phyloP scores from a whole-genome alignment of 2,329 filamentous ascomycete genomes.

The Zasmidium cellare region DNA sequence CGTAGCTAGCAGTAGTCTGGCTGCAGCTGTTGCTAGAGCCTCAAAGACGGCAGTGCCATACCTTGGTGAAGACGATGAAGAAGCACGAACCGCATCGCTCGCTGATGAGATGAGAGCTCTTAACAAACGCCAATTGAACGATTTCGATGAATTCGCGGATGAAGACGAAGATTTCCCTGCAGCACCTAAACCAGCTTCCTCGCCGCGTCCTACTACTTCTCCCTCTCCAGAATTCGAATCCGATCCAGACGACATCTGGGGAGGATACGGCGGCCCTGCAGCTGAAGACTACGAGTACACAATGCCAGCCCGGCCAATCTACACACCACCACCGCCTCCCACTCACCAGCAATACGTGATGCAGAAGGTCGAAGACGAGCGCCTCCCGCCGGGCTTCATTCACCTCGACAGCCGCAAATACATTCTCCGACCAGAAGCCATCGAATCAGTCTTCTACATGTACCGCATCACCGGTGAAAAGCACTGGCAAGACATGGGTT shows the following conservation, averaged over 20 bases:
- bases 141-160: background rate
- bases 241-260: background rate
- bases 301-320: conserved; percentile 14
- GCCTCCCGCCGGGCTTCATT: conserved; percentile 43
- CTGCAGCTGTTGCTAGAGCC: conserved; percentile 2
- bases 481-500: conserved; percentile 76
- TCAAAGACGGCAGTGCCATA: background rate
- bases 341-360: conserved; percentile 34
- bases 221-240: background rate
- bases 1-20: background rate
- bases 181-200: conserved; percentile 3
- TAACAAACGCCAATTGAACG: conserved; percentile 16
- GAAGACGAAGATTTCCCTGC: conserved; percentile 1
- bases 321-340: conserved; percentile 28
- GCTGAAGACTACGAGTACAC: background rate
- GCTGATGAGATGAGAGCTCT: background rate
- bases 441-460: conserved; percentile 86
- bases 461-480: conserved; percentile 84
- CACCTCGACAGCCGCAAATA: conserved; percentile 40
- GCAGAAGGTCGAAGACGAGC: conserved; percentile 39
- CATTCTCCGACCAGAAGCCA: conserved; percentile 67
- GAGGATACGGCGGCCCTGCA: background rate
- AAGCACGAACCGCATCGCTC: background rate
- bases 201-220: background rate
- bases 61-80: conserved; percentile 1